These are phyloP conservation scores for Hippophae rhamnoides DNA, from an alignment of 306 rosid genomes.

Conservation along the genomic window DNA sequence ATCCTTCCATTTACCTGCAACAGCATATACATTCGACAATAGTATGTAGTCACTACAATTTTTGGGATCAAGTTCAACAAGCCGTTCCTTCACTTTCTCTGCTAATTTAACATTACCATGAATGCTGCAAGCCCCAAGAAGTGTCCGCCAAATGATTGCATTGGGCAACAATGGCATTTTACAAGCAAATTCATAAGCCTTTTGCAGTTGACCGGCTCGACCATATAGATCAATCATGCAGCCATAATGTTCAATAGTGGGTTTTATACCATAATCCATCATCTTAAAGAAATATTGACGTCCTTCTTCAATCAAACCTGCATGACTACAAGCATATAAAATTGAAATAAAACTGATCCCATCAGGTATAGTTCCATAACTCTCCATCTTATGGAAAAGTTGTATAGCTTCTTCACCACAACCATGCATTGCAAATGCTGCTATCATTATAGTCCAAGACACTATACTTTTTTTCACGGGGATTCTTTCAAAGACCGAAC, in stretches of 20 bases:
- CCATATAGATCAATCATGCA: constrained; percentile 87
- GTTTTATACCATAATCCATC: constrained; percentile 52
- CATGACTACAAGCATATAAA: constrained; percentile 72
- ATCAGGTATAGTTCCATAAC: constrained; percentile 47
- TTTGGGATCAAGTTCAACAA: constrained; percentile 59
- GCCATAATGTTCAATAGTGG: constrained; percentile 67
- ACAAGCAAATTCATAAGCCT: constrained; percentile 58
- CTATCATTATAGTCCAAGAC: constrained; percentile 75
- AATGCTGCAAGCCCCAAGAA: constrained; percentile 88
- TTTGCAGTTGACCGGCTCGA: constrained; percentile 60
- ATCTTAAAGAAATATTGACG: constrained; percentile 49
- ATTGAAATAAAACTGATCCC: constrained; percentile 66
- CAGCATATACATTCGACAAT: constrained; percentile 66
- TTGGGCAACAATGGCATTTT: constrained; percentile 61
- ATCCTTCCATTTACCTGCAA: constrained; percentile 75
- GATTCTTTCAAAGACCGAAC: constrained; percentile 53
- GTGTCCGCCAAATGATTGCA: constrained; percentile 77
- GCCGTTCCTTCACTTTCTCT: constrained; percentile 55
- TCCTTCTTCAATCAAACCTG: constrained; percentile 62
- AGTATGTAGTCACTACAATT: constrained; percentile 72
- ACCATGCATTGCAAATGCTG: constrained; percentile 81
- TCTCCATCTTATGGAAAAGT: constrained; percentile 59
- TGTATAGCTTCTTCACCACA: constrained; percentile 57
- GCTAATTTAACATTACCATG: constrained; percentile 68
- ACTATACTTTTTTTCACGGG: constrained; percentile 37